phyloP scores from a whole-genome alignment of 192 early-diverging fungal genomes.

The Ambispora gerdemannii region DNA sequence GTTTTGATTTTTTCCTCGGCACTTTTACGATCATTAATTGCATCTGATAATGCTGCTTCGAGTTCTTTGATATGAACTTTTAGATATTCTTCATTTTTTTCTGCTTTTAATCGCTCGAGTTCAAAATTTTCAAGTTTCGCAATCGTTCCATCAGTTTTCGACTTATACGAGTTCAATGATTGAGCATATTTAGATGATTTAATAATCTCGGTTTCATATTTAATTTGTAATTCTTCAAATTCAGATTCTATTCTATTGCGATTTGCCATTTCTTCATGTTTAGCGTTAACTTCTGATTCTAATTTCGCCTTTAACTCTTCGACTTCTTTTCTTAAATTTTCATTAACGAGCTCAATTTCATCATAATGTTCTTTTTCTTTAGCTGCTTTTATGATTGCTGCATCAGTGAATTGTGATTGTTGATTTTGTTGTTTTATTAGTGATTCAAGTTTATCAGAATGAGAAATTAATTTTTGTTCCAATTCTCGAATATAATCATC shows the following conservation, averaged over 20 bases:
- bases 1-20: conserved; percentile 62
- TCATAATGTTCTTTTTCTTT: too few relatives aligned
- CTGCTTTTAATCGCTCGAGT: conserved; percentile 67
- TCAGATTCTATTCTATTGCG: conserved; percentile 53
- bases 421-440: too few relatives aligned
- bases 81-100: conserved; percentile 66
- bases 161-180: too few relatives aligned
- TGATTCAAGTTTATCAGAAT: conserved; percentile 59
- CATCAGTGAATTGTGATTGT: too few relatives aligned
- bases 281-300: conserved; percentile 61
- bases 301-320: conserved; percentile 58
- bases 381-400: too few relatives aligned
- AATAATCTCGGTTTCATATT: too few relatives aligned
- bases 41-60: conserved; percentile 63
- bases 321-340: conserved; percentile 48
- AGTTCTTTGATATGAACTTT: conserved; percentile 67
- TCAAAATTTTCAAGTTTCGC: too few relatives aligned
- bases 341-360: too few relatives aligned
- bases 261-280: conserved; percentile 52
- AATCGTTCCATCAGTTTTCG: too few relatives aligned
- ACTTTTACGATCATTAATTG: conserved; percentile 53
- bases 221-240: too few relatives aligned
- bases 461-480: conserved; percentile 62
- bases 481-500: conserved; percentile 71
- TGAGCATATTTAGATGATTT: too few relatives aligned